phyloP scores from a whole-genome alignment of 768 basidiomycete genomes.

The Rhodotorula paludigena region DNA sequence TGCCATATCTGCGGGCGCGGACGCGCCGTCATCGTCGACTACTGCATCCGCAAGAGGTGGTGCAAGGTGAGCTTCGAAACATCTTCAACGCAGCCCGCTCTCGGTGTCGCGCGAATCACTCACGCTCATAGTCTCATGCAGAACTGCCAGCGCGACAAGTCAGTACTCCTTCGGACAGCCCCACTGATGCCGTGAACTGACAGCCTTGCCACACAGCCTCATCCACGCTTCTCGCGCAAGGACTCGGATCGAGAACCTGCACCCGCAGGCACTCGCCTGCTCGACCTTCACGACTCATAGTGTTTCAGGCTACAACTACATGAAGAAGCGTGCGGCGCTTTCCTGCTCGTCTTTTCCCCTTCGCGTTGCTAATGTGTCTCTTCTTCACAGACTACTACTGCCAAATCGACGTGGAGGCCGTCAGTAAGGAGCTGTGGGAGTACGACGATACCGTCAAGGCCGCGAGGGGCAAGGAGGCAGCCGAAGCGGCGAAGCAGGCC shows the following conservation, averaged over 20 bases:
- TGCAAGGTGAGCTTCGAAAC: conserved; percentile 5
- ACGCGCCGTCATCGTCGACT: neutral
- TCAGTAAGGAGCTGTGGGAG: neutral
- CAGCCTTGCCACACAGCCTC: neutral
- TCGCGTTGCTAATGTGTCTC: too few species aligned
- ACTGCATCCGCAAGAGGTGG: neutral
- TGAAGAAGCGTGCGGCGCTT: neutral
- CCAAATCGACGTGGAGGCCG: neutral
- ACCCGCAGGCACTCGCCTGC: neutral
- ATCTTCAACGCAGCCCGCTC: too few species aligned
- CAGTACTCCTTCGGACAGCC: neutral
- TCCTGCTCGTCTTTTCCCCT: too few species aligned
- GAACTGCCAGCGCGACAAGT: neutral
- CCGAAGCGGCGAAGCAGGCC: neutral
- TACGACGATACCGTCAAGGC: neutral
- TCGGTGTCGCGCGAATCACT: too few species aligned
- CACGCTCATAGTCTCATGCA: neutral
- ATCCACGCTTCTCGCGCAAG: neutral
- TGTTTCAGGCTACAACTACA: neutral
- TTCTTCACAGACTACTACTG: neutral
- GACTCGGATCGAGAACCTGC: neutral
- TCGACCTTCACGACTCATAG: neutral
- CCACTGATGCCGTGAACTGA: neutral
- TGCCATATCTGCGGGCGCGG: conserved; percentile 5
- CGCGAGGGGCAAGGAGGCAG: neutral